phyloP scores from a whole-genome alignment of 2,329 filamentous ascomycete genomes.

The Exophiala sideris region DNA sequence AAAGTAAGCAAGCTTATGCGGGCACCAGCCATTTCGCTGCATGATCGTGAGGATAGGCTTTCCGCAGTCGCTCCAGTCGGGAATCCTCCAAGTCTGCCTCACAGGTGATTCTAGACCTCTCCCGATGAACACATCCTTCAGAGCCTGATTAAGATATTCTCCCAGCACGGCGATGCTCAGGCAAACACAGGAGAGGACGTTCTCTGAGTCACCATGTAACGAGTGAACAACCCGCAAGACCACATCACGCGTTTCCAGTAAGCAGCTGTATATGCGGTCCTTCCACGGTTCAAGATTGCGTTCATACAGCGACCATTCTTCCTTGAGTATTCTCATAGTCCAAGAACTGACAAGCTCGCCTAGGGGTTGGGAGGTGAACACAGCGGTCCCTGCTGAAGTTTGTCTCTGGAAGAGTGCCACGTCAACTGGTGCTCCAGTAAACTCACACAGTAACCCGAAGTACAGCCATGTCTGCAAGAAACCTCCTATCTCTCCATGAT shows the following conservation, averaged over 20 bases:
- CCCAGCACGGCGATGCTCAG: constrained; percentile 2
- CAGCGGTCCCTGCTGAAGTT: not conserved
- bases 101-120: not conserved
- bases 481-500: not conserved
- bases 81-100: too few species aligned
- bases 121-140: constrained; percentile 28
- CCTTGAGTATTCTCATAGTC: too few species aligned
- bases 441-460: constrained; percentile 7
- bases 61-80: not conserved
- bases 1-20: constrained; percentile 1
- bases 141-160: constrained; percentile 1
- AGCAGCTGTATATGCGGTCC: too few species aligned
- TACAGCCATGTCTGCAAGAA: constrained; percentile 13
- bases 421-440: not conserved
- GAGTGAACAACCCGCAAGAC: too few species aligned
- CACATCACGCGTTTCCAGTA: too few species aligned
- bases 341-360: not conserved
- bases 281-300: too few species aligned
- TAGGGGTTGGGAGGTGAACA: not conserved
- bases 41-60: not conserved
- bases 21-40: not conserved
- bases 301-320: too few species aligned
- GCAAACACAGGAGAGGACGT: too few species aligned
- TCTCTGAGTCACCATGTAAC: too few species aligned
- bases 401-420: not conserved